These are phyloP conservation scores for Hondaea fermentalgiana DNA, from an alignment of 108 stramenopile genomes.

Conservation along the genomic window DNA sequence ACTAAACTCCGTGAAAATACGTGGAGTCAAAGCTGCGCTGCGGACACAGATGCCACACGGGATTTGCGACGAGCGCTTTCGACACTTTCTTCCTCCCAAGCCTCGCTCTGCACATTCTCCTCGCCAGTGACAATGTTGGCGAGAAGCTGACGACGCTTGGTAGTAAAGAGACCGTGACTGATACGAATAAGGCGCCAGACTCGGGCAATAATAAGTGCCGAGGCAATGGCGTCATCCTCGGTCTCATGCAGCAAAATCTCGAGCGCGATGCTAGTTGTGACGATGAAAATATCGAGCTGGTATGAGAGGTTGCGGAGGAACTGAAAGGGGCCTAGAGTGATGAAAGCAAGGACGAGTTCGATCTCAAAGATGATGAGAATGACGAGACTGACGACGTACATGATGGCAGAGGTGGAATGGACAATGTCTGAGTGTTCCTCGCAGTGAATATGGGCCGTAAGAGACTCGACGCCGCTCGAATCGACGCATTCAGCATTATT, in stretches of 20 bases:
- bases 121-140: background rate
- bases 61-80: background rate
- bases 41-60: background rate
- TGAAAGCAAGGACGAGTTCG: background rate
- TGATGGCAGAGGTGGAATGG: background rate
- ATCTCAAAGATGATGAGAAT: slow-evolving; percentile 12
- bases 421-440: background rate
- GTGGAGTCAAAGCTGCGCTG: too few relatives aligned
- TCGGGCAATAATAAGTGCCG: background rate
- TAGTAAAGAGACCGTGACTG: background rate
- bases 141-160: background rate
- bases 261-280: background rate
- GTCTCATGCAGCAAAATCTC: background rate
- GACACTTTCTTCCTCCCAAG: background rate
- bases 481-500: background rate
- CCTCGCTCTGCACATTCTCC: background rate
- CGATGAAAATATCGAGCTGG: background rate
- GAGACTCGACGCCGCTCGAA: background rate
- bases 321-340: background rate
- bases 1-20: too few relatives aligned
- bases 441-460: background rate
- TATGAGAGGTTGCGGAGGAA: background rate
- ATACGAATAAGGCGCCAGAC: slow-evolving; percentile 18
- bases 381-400: background rate
- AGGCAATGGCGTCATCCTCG: background rate